phyloP scores from a whole-genome alignment of 345 rosid genomes.

The Streptanthus diversifolius region DNA sequence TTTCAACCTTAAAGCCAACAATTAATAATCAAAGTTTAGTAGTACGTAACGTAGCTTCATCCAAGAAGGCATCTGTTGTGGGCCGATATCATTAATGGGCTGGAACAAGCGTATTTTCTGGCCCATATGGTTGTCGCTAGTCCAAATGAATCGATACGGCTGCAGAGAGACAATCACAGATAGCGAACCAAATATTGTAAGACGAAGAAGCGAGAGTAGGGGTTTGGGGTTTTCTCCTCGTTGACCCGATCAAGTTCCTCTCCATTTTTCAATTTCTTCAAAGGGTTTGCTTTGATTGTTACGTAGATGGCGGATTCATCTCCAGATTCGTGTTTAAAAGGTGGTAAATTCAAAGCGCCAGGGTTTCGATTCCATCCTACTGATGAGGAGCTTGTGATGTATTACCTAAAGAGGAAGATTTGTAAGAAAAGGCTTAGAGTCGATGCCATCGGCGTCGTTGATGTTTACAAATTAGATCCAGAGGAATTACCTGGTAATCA shows the following conservation, averaged over 20 bases:
- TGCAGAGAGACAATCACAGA: background rate
- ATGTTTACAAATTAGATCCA: conserved; percentile 85
- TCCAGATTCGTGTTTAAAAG: conserved; percentile 17
- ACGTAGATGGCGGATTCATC: conserved; percentile 10
- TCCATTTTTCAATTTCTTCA: background rate
- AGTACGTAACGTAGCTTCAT: no score
- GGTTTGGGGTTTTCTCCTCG: background rate
- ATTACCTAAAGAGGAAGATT: conserved; percentile 77
- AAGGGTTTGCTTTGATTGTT: background rate
- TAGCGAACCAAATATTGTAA: background rate
- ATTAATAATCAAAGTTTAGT: no score
- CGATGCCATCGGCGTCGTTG: conserved; percentile 58
- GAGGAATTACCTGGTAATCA: conserved; percentile 73
- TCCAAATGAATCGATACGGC: background rate
- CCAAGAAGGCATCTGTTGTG: no score
- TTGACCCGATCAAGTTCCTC: background rate
- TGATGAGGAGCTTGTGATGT: conserved; percentile 78
- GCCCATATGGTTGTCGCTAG: background rate
- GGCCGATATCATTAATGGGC: background rate
- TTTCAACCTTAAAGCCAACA: no score
- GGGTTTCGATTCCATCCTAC: conserved; percentile 93
- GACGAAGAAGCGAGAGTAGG: background rate
- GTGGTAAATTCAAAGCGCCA: conserved; percentile 56
- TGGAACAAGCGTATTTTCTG: background rate
- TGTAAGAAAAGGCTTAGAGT: conserved; percentile 46